Base-by-base conservation (phyloP, 257 asterid genomes). In the Echium plantagineum region DNA sequence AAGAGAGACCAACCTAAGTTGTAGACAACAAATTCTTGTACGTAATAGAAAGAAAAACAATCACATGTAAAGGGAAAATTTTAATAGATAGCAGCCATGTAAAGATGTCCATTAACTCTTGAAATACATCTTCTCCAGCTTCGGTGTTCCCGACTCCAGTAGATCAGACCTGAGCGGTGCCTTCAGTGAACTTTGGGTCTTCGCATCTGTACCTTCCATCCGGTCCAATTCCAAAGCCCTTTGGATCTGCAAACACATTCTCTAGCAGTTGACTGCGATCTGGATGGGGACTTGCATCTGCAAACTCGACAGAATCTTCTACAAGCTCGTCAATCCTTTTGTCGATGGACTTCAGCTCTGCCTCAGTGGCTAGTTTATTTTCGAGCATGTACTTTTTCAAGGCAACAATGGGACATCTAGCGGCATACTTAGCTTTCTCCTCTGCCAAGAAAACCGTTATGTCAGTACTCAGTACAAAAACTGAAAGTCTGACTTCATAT, bases 101-200 rank as follows among this genome's bases (percentile, higher is more conserved):
- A 77, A 55, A 63, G 56, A 46, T 60, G 67, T 16, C 49, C 17
- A 13, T 42, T 13, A 42, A 42, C 17, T 42, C 16, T 42, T 13
- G 49, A 53, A 57, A 62, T 61, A 52, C 53, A 60, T 48, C 59
- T 54, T 52, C 56, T 47, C 64, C 71, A 52, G 56, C 56, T 51
- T 16, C 24, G 20, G 22, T n/a, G 56, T 2, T 42, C 17, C 74
- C 32, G 64, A 13, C 7, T 8, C 47, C 52, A 55, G 51, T 52
- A 55, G 63, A 49, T 76, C 77, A 87, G 65, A 90, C 93, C 72
- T 82, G 98, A 48, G 96, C 96, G 63, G 96, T 87, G 69, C 98
- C 98, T 71, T 91, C 81, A 2, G 98, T 91, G 75, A 91, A 91
- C 73, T 91, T 87, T 56, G 98, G 98, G 60, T 91, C 96, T 87